Evolutionary conservation across 805 yeast species (phyloP).

Genomic region (Spathaspora girioi): DNA sequence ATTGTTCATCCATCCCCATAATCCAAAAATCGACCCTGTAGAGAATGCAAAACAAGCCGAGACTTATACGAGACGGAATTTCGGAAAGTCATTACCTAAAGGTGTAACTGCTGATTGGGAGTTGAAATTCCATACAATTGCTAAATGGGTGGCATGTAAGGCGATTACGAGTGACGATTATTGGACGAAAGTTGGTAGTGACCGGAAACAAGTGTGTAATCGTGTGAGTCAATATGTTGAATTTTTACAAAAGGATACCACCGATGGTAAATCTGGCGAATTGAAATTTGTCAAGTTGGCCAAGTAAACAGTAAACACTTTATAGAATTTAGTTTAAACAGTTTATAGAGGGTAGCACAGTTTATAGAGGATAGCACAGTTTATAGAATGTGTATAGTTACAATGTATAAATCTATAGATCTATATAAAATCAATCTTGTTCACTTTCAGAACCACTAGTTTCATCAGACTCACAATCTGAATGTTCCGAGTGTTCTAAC

Average conservation of each 20-base stretch:
- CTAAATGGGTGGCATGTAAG: constrained; percentile 28
- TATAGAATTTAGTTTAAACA: too few species aligned
- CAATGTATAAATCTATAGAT: background rate
- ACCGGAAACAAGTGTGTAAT: constrained; percentile 17
- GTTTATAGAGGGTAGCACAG: too few species aligned
- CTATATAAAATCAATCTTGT: background rate
- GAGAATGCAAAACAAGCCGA: constrained; percentile 10
- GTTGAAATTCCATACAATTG: constrained; percentile 27
- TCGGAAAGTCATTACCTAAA: constrained; percentile 17
- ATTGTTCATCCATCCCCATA: constrained; percentile 28
- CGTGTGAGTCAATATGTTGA: constrained; percentile 19
- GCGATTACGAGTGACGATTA: constrained; percentile 18
- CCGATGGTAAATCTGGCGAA: constrained; percentile 7
- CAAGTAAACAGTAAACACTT: background rate
- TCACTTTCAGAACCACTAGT: background rate
- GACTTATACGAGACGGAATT: constrained; percentile 18
- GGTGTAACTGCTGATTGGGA: constrained; percentile 29
- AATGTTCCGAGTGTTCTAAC: constrained; percentile 25
- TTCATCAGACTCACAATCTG: background rate
- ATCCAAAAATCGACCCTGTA: constrained; percentile 30
- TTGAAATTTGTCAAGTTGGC: background rate
- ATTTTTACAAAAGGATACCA: constrained; percentile 18
- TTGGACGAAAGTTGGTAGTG: constrained; percentile 17
- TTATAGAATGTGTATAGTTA: too few species aligned
- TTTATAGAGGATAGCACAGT: too few species aligned